Conservation (phyloP, 257 asterid genomes). For the Rubia yunnanensis region DNA sequence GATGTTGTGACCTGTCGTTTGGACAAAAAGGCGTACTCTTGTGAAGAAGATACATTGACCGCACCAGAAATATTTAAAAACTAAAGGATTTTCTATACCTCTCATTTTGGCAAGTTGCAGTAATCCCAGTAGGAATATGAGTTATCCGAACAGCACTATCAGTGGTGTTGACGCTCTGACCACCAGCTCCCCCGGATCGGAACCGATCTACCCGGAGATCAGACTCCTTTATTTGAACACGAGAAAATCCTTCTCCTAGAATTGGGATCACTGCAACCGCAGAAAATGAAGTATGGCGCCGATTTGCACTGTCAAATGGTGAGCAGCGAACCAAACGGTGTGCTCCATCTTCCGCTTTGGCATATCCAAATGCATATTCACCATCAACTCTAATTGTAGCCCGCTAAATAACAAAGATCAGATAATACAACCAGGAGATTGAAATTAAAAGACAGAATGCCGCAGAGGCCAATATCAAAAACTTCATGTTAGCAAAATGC, state of each 20-base stretch:
- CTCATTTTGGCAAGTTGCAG: constrained; percentile 87
- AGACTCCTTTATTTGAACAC: constrained; percentile 71
- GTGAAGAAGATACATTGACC: background rate
- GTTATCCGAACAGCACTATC: constrained; percentile 95
- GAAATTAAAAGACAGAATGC: background rate
- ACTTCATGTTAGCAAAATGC: background rate
- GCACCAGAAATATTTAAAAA: background rate
- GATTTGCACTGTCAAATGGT: constrained; percentile 80
- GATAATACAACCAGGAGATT: background rate
- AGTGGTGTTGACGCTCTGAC: constrained; percentile 82
- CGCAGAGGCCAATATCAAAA: background rate
- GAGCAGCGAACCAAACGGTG: constrained; percentile 94
- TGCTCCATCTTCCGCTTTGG: constrained; percentile 95
- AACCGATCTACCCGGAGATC: constrained; percentile 74
- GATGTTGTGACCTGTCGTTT: constrained; percentile 78
- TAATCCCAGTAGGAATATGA: constrained; percentile 88
- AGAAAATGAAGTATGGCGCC: constrained; percentile 93
- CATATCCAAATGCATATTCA: constrained; percentile 81
- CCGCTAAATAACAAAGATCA: constrained; percentile 39
- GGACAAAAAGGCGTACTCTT: background rate
- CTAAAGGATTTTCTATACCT: constrained; percentile 35
- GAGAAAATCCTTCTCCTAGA: constrained; percentile 65
- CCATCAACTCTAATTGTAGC: constrained; percentile 91
- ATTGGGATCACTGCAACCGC: constrained; percentile 95
- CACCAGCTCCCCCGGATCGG: constrained; percentile 87